phyloP scores from a whole-genome alignment of 768 basidiomycete species.

The Macrolepiota dolichaula region DNA sequence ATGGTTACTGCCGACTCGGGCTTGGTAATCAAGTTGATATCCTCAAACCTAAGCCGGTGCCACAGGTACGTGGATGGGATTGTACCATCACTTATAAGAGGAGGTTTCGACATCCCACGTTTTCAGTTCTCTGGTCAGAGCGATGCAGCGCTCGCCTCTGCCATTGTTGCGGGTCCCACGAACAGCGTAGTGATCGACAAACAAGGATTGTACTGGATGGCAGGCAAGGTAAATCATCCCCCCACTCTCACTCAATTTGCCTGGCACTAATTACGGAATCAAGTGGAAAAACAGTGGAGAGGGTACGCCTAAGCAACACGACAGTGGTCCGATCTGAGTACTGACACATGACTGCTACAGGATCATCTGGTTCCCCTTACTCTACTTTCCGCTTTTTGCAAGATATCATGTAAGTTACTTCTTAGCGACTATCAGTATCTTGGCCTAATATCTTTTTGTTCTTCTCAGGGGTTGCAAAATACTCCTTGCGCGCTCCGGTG shows the following conservation, averaged over 20 bases:
- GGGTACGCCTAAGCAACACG: constrained; percentile 49
- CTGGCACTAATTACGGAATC: neutral
- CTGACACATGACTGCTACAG: constrained; percentile 29
- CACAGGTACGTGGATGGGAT: constrained; percentile 48
- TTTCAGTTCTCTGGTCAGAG: constrained; percentile 75
- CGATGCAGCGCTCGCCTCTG: constrained; percentile 55
- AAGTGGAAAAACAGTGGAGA: constrained; percentile 97
- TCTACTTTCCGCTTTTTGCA: constrained; percentile 85
- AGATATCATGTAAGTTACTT: constrained; percentile 69
- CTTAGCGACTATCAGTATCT: neutral
- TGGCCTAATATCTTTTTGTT: constrained; percentile 6
- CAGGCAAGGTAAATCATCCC: constrained; percentile 57
- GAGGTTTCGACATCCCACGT: neutral
- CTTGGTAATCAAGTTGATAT: constrained; percentile 82
- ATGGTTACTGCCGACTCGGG: constrained; percentile 89
- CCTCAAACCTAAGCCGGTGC: constrained; percentile 78
- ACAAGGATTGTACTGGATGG: constrained; percentile 86
- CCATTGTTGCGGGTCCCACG: constrained; percentile 76
- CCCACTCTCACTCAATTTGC: neutral
- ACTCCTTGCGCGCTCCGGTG: constrained; percentile 65
- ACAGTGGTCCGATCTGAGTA: neutral
- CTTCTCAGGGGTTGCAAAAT: constrained; percentile 73
- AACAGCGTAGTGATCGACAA: constrained; percentile 83
- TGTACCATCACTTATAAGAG: neutral
- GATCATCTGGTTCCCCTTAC: constrained; percentile 87